These are phyloP conservation scores for Centrapalus pauciflorus DNA, from an alignment of 129 eudicot genomes.

Conservation along the genomic window DNA sequence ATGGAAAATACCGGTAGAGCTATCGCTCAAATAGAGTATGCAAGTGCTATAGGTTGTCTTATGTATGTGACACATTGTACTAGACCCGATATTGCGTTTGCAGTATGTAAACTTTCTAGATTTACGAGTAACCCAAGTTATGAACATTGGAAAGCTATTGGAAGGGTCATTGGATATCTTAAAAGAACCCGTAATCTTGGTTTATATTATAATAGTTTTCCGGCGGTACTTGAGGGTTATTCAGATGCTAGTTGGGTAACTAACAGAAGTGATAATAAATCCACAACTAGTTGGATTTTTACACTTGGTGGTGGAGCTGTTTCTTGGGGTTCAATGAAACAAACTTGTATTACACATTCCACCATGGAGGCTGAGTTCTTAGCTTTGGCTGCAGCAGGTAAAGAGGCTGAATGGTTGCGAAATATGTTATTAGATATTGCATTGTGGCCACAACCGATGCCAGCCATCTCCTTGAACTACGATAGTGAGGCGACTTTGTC, in stretches of 20 bases:
- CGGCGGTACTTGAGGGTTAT: background rate
- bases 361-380: background rate
- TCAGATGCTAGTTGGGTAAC: slow-evolving; percentile 17
- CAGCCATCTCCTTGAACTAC: slow-evolving; percentile 10
- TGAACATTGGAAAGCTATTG: slow-evolving; percentile 14
- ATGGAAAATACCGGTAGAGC: no score
- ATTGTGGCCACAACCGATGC: slow-evolving; percentile 26
- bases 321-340: background rate
- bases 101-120: background rate
- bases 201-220: background rate
- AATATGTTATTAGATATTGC: slow-evolving; percentile 7
- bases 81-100: slow-evolving; percentile 16
- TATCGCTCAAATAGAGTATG: background rate
- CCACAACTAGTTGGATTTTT: no score
- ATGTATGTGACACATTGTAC: no score
- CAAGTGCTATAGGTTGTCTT: background rate
- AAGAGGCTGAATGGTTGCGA: slow-evolving; percentile 20
- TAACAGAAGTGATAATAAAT: background rate
- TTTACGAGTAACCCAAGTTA: background rate
- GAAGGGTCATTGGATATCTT: background rate
- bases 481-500: no score
- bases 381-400: background rate
- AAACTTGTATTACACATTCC: background rate
- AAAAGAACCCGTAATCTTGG: background rate
- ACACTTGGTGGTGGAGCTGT: no score